These are phyloP conservation scores for Ceratobasidium sp. DNA, from an alignment of 1,284 basidiomycete genomes.

Conservation along the genomic window DNA sequence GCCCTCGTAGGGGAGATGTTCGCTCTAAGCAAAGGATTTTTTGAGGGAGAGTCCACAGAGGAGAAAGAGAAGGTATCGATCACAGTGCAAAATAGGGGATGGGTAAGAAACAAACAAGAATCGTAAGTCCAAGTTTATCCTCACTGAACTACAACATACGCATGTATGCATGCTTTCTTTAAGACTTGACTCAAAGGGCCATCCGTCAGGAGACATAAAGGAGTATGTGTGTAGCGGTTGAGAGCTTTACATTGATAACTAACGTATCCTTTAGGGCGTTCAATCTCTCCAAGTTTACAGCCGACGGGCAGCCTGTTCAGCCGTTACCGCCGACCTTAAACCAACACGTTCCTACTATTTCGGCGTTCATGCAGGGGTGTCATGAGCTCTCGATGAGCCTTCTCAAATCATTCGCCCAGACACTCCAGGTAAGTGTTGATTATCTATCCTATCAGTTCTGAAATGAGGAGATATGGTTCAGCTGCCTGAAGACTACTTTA, in stretches of 20 bases:
- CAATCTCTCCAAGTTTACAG: slow-evolving; percentile 45
- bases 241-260: too few relatives aligned
- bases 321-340: slow-evolving; percentile 44
- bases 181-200: slow-evolving; percentile 44
- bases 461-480: slow-evolving; percentile 6
- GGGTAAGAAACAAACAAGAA: slow-evolving; percentile 44
- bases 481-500: slow-evolving; percentile 47
- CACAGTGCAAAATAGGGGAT: slow-evolving; percentile 43
- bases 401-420: slow-evolving; percentile 44
- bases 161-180: slow-evolving; percentile 5
- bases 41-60: slow-evolving; percentile 40
- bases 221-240: slow-evolving; percentile 30
- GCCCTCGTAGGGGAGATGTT: slow-evolving; percentile 44
- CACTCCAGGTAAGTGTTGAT: slow-evolving; percentile 40
- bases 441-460: not conserved
- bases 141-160: too few relatives aligned
- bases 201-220: slow-evolving; percentile 46
- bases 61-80: slow-evolving; percentile 45
- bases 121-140: slow-evolving; percentile 34
- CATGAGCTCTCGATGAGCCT: slow-evolving; percentile 46
- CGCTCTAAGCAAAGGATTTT: slow-evolving; percentile 43
- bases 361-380: slow-evolving; percentile 45
- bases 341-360: slow-evolving; percentile 25
- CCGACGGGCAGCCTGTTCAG: slow-evolving; percentile 44
- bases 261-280: slow-evolving; percentile 42